These are phyloP conservation scores for Dioscorea alata DNA, from an alignment of 106 monocot species.

Conservation along the genomic window DNA sequence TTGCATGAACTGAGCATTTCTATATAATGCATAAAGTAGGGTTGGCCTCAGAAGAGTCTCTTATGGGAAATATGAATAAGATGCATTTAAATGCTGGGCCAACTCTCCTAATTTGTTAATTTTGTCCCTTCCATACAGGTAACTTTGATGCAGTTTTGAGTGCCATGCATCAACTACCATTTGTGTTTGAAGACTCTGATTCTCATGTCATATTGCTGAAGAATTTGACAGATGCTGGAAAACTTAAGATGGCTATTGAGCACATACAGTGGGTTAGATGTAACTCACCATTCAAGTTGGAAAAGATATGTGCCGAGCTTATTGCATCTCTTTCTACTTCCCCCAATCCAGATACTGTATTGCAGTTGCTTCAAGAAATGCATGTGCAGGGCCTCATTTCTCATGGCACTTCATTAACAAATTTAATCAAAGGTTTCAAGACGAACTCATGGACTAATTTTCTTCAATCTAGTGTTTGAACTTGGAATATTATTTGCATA, in stretches of 20 bases:
- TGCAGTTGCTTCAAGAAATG: slow-evolving; percentile 40
- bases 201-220: slow-evolving; percentile 62
- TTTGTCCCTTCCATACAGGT: slow-evolving; percentile 24
- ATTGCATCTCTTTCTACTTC: slow-evolving; percentile 63
- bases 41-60: background rate
- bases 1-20: no score
- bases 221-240: slow-evolving; percentile 47
- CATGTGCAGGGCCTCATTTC: slow-evolving; percentile 26
- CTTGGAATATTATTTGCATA: background rate
- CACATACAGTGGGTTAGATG: slow-evolving; percentile 52
- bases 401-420: slow-evolving; percentile 29
- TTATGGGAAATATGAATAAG: background rate
- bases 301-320: slow-evolving; percentile 33
- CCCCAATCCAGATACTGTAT: slow-evolving; percentile 46
- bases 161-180: slow-evolving; percentile 26
- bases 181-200: slow-evolving; percentile 26
- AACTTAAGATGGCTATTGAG: slow-evolving; percentile 50
- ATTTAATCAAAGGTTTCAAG: slow-evolving; percentile 20
- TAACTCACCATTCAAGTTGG: slow-evolving; percentile 22
- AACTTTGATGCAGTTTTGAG: slow-evolving; percentile 38
- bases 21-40: no score
- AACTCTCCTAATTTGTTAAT: background rate
- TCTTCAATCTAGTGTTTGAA: background rate
- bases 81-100: background rate
- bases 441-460: background rate